Evolutionary conservation across 805 yeast genomes (phyloP).

Genomic region (Saccharomycopsis schoenii): DNA sequence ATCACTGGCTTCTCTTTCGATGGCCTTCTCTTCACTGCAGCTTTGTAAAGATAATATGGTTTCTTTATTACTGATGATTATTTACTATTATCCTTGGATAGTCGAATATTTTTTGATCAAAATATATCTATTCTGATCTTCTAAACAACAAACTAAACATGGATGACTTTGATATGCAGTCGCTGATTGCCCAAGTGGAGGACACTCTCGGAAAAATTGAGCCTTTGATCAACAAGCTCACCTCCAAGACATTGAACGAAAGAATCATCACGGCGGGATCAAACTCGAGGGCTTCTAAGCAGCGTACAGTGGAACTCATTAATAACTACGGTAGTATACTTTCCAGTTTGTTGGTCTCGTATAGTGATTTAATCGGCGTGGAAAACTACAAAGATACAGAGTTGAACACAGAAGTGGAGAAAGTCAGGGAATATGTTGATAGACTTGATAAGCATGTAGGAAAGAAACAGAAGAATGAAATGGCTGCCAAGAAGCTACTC

Average conservation of each 20-base stretch:
- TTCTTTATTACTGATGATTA: no score
- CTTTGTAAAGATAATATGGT: no score
- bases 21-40: no score
- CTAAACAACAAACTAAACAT: neutral
- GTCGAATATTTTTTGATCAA: no score
- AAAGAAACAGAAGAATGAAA: neutral
- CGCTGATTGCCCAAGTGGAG: neutral
- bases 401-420: conserved; percentile 28
- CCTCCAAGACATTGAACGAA: conserved; percentile 10
- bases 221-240: conserved; percentile 1
- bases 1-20: no score
- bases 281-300: neutral
- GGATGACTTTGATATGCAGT: neutral
- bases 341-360: neutral
- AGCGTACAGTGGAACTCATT: conserved; percentile 4
- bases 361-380: conserved; percentile 9
- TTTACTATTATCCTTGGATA: no score
- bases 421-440: conserved; percentile 17
- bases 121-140: no score
- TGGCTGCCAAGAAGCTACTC: neutral
- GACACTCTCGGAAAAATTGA: neutral
- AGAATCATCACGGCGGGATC: neutral
- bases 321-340: conserved; percentile 7
- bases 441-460: neutral
- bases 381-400: conserved; percentile 23